Evolutionary conservation across 2,329 filamentous ascomycete species (phyloP), one percentile per base, ranked within the genome.

Genomic region (Myriosclerotinia duriaeana): DNA sequence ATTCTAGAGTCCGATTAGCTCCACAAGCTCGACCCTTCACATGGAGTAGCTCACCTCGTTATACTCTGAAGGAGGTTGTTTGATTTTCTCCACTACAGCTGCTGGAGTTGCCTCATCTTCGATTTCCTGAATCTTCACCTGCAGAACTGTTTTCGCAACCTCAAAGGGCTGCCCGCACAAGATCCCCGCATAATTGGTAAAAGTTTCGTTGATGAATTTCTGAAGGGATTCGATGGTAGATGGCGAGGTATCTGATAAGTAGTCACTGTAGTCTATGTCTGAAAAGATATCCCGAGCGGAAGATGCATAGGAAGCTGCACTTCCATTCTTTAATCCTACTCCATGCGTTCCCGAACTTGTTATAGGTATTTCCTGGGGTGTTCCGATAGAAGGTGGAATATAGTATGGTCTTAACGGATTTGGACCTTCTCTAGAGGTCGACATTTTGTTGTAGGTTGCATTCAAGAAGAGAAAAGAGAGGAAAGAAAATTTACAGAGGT

Each of bases 131-230:
- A 78, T 79, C 71, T 84, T 87, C 62, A 93, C 87, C 79, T 99
- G 95, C 72, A 99, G 80, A 66, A 98, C 86, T 17, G 89, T 95
- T 84, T 97, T 98, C 75, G 94, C 93, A 67, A 97, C 93, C 81
- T 98, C 95, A 78, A 99, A 98, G 17, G 95, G 95, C 79, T 99
- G 95, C 64, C 92, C 90, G 76, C 97, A 88, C 74, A 98, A 79
- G 34, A 97, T 89, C 67, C 89, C 92, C 17, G 89, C 90, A 80
- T 99, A 99, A 76, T 95, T 94, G 88, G 93, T 96, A 78, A 96
- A 77, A 71, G 95, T 86, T 77, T 93, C 89, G 76, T 98, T 93
- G 58, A 97, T 76, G 68, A 96, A 80, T 69, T 89, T 88, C 76
- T 90, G 91, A 53, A 89, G 82, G 70, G 90, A 90, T 72, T 91